A percentile compares a stretch with the other conserved stretches of the same genome.
Conservation (phyloP, 306 rosid species). For the Rosa persica region DNA sequence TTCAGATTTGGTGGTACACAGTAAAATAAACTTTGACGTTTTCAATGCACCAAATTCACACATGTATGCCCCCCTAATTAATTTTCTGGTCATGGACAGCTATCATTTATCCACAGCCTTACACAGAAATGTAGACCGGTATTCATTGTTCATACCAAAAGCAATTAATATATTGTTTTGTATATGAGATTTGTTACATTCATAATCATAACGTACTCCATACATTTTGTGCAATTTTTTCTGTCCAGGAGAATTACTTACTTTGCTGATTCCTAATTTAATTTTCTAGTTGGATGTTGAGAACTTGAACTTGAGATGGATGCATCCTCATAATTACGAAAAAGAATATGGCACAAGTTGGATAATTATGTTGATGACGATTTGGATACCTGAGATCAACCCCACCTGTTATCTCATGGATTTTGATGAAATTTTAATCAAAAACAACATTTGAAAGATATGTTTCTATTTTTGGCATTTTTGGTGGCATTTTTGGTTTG, state of each 20-base stretch:
- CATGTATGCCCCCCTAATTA: too few relatives aligned
- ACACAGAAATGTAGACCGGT: not conserved
- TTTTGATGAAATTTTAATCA: too few relatives aligned
- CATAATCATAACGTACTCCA: not conserved
- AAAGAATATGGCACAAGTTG: not conserved
- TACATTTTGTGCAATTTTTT: not conserved
- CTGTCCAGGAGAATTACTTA: not conserved
- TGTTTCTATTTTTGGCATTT: too few relatives aligned
- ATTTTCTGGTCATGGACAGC: not conserved
- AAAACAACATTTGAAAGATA: too few relatives aligned
- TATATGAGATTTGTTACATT: not conserved
- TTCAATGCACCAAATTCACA: too few relatives aligned
- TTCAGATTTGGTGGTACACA: too few relatives aligned
- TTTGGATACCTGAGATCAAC: not conserved
- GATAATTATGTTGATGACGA: not conserved
- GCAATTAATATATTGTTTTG: not conserved
- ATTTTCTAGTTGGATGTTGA: constrained; percentile 5
- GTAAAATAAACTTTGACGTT: too few relatives aligned
- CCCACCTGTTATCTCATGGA: not conserved
- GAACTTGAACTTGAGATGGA: not conserved
- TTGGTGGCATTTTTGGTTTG: too few relatives aligned
- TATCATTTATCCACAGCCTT: not conserved
- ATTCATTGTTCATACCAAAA: not conserved
- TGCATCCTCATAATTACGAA: not conserved
- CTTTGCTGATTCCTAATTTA: not conserved